phyloP scores from a whole-genome alignment of 2,329 filamentous ascomycete genomes.

The Chalara sp. region DNA sequence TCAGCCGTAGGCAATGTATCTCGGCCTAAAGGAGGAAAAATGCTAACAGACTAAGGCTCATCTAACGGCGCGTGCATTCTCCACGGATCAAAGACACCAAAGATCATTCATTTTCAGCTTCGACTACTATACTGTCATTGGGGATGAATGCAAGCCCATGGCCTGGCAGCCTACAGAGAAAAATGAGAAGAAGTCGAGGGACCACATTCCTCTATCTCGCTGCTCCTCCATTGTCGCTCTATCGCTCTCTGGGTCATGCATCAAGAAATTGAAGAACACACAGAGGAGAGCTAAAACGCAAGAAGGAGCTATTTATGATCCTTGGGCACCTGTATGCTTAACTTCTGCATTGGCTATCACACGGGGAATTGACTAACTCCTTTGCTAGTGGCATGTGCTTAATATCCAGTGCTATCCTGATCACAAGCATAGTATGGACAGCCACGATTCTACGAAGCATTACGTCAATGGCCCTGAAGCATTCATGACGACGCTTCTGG shows the following conservation, averaged over 20 bases:
- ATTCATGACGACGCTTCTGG: slow-evolving; percentile 50
- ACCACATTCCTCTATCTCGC: slow-evolving; percentile 53
- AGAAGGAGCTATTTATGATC: slow-evolving; percentile 48
- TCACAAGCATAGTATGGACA: slow-evolving; percentile 47
- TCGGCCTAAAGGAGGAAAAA: not conserved
- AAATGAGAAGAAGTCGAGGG: slow-evolving; percentile 26
- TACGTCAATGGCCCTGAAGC: slow-evolving; percentile 56
- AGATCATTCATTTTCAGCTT: slow-evolving; percentile 56
- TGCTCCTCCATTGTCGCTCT: slow-evolving; percentile 54
- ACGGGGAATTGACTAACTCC: not conserved
- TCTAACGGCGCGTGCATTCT: slow-evolving; percentile 13
- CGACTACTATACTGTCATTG: slow-evolving; percentile 58
- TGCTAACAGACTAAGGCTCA: slow-evolving; percentile 7
- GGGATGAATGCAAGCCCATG: slow-evolving; percentile 46
- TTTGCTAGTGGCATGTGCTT: slow-evolving; percentile 45
- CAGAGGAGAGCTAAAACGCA: slow-evolving; percentile 39
- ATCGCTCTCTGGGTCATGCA: slow-evolving; percentile 44
- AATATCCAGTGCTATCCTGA: slow-evolving; percentile 54
- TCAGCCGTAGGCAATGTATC: slow-evolving; percentile 34
- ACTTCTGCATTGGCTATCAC: not conserved
- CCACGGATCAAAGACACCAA: slow-evolving; percentile 38
- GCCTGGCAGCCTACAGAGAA: slow-evolving; percentile 52
- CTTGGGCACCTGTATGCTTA: slow-evolving; percentile 40
- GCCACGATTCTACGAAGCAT: slow-evolving; percentile 45
- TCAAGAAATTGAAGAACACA: slow-evolving; percentile 41